Percentiles rank a stretch among this genome's conserved stretches.
Evolutionary conservation across 768 basidiomycete genomes (phyloP).

Genomic region (Lanmaoa rubissima): DNA sequence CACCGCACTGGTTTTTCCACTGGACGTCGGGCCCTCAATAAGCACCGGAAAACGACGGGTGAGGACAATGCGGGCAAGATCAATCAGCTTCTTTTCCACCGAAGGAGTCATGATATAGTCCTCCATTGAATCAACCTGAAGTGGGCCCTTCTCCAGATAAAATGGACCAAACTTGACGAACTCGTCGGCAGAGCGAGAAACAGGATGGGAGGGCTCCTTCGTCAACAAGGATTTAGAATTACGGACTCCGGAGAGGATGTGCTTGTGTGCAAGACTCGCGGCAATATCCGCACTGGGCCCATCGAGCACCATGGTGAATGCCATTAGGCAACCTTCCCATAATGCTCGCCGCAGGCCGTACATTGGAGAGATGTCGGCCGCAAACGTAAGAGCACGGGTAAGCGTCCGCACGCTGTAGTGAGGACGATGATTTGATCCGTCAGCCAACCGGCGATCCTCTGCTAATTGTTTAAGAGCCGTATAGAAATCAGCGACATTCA

Average conservation of each 20-base stretch:
- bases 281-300: conserved; percentile 65
- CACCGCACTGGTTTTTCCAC: conserved; percentile 95
- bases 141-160: conserved; percentile 78
- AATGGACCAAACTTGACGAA: conserved; percentile 89
- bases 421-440: conserved; percentile 89
- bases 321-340: conserved; percentile 98
- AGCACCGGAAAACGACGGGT: conserved; percentile 91
- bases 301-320: conserved; percentile 95
- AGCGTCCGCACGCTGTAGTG: conserved; percentile 98
- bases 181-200: conserved; percentile 44
- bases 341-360: conserved; percentile 84
- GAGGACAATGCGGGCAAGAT: conserved; percentile 88
- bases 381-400: conserved; percentile 85
- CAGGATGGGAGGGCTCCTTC: conserved; percentile 62
- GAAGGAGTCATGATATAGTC: conserved; percentile 96
- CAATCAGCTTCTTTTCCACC: conserved; percentile 89
- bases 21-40: conserved; percentile 97
- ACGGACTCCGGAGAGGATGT: conserved; percentile 75
- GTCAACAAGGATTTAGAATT: conserved; percentile 75
- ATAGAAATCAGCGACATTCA: conserved; percentile 94
- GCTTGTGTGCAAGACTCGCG: conserved; percentile 64
- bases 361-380: conserved; percentile 70
- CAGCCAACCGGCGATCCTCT: conserved; percentile 75
- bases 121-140: conserved; percentile 60
- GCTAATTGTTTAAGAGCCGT: conserved; percentile 73